Conservation (phyloP, 345 rosid genomes). For the Boechera retrofracta region DNA sequence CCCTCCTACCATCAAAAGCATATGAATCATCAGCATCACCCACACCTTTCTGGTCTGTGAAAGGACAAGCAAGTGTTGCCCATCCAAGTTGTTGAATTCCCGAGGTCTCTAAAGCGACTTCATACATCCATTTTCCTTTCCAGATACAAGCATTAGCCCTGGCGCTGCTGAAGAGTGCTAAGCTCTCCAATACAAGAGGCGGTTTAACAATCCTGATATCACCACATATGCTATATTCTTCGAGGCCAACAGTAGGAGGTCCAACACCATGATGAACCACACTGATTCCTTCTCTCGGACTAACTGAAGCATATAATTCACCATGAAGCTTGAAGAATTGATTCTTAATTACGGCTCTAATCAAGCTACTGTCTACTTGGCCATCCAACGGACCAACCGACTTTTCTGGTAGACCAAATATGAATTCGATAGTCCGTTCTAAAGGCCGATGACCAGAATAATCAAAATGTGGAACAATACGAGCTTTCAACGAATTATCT, state of each 20-base stretch:
- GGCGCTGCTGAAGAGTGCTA: conserved; percentile 81
- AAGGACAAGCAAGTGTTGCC: conserved; percentile 90
- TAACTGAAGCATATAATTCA: conserved; percentile 32
- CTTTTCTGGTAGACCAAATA: conserved; percentile 69
- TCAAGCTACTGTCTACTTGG: conserved; percentile 53
- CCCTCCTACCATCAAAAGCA: conserved; percentile 97
- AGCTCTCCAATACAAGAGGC: conserved; percentile 85
- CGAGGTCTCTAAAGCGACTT: conserved; percentile 88
- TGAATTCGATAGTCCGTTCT: conserved; percentile 79
- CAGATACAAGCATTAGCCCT: conserved; percentile 90
- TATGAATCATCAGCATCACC: conserved; percentile 99
- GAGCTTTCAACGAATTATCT: conserved; percentile 58
- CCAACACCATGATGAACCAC: conserved; percentile 57
- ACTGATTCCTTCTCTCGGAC: conserved; percentile 64
- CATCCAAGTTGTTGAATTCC: conserved; percentile 96
- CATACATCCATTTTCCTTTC: conserved; percentile 99
- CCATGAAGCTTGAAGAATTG: conserved; percentile 50
- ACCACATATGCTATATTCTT: conserved; percentile 78
- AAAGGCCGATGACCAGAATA: conserved; percentile 73
- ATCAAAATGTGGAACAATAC: conserved; percentile 73
- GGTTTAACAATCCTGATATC: conserved; percentile 68
- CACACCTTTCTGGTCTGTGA: conserved; percentile 91
- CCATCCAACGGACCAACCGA: conserved; percentile 58
- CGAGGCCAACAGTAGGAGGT: conserved; percentile 61
- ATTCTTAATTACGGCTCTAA: conserved; percentile 59